These are phyloP conservation scores for Daldinia childiae DNA, from an alignment of 495 filamentous ascomycete species.

Conservation along the genomic window DNA sequence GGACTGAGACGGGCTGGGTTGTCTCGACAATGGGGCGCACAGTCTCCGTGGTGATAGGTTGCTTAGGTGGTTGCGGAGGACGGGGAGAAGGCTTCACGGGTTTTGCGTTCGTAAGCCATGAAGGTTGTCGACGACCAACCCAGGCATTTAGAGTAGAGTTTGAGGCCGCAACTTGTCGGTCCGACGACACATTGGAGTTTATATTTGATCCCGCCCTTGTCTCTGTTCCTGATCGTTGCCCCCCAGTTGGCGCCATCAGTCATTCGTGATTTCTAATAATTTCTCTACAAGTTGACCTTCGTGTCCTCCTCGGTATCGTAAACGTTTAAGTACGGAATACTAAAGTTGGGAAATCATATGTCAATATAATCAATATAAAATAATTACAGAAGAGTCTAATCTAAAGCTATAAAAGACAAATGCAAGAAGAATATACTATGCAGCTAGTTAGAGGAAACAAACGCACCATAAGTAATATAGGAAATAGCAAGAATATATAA, in stretches of 20 bases:
- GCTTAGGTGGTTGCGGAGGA: conserved; percentile 37
- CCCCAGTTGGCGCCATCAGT: conserved; percentile 40
- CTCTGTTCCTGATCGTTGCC: conserved; percentile 8
- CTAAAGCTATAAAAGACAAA: conserved; percentile 3
- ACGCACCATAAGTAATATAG: conserved; percentile 36
- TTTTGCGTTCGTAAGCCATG: conserved; percentile 69
- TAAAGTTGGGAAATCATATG: conserved; percentile 19
- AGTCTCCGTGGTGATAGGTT: conserved; percentile 16
- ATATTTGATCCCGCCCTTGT: conserved; percentile 6
- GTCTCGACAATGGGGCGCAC: conserved; percentile 20
- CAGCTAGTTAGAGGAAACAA: conserved; percentile 7
- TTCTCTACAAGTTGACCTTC: conserved; percentile 26
- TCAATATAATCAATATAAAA: conserved; percentile 26
- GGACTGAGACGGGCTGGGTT: conserved; percentile 23
- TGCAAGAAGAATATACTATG: background rate
- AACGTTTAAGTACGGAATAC: conserved; percentile 23
- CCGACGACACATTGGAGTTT: conserved; percentile 19
- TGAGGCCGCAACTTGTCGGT: conserved; percentile 64
- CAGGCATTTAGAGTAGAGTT: conserved; percentile 77
- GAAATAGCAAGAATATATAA: background rate
- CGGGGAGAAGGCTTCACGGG: conserved; percentile 54
- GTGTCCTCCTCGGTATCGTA: conserved; percentile 26
- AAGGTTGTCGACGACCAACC: conserved; percentile 69
- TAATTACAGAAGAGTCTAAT: conserved; percentile 11
- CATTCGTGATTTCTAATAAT: conserved; percentile 8